Percentiles rank a stretch among this genome's conserved stretches.
Evolutionary conservation across 495 filamentous ascomycete genomes (phyloP).

Genomic region (Aspergillus heteromorphus): DNA sequence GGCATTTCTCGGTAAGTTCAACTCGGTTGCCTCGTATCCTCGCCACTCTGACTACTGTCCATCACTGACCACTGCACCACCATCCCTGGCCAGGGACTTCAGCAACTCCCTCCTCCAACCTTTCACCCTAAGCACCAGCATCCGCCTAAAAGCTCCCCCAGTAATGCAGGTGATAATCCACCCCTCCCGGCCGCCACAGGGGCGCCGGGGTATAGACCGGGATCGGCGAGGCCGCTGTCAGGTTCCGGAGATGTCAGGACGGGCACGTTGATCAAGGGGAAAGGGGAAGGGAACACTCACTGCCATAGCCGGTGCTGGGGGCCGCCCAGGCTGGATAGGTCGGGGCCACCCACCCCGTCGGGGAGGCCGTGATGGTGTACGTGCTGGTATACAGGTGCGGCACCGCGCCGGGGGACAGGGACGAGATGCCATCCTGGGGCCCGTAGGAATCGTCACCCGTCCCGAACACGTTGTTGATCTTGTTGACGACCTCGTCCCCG

Average conservation of each 20-base stretch:
- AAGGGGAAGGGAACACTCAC: constrained; percentile 9
- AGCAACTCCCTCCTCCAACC: neutral
- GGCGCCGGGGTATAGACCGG: constrained; percentile 22
- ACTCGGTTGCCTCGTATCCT: too few relatives aligned
- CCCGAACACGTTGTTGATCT: constrained; percentile 43
- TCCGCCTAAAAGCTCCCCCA: constrained; percentile 22
- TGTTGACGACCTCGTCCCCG: constrained; percentile 32
- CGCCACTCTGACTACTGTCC: too few relatives aligned
- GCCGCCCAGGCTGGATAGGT: constrained; percentile 21
- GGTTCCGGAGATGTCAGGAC: neutral
- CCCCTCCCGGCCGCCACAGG: constrained; percentile 22
- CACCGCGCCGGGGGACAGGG: constrained; percentile 7
- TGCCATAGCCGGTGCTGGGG: constrained; percentile 25
- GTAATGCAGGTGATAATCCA: constrained; percentile 27
- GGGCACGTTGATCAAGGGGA: neutral
- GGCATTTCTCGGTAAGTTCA: too few relatives aligned
- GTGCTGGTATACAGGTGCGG: constrained; percentile 21
- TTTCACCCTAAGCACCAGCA: too few relatives aligned
- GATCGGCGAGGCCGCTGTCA: constrained; percentile 21
- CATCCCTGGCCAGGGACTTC: too few relatives aligned
- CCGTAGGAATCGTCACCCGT: constrained; percentile 32
- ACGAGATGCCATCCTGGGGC: constrained; percentile 17
- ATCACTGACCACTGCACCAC: too few relatives aligned
- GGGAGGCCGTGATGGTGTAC: constrained; percentile 26
- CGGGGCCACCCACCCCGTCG: constrained; percentile 20